Conservation (phyloP, 257 asterid genomes). For the Hygrophila difformis region DNA sequence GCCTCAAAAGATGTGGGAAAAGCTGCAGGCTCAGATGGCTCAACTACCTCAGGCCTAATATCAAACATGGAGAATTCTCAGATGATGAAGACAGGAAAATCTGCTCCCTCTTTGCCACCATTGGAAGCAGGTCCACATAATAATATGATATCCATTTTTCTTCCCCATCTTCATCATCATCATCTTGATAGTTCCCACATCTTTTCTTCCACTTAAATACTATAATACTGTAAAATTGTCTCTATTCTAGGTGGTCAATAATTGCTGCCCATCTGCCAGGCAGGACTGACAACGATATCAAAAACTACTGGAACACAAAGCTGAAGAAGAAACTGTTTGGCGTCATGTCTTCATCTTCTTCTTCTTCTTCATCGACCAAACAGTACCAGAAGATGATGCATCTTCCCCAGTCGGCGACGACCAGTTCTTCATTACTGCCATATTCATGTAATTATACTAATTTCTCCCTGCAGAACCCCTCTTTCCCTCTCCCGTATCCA, state of each 20-base stretch:
- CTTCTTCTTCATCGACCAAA: slow-evolving; percentile 17
- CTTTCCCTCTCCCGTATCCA: too few relatives aligned
- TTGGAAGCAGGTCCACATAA: background rate
- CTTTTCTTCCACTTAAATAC: background rate
- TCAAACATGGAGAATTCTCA: slow-evolving; percentile 2
- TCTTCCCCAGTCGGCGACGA: too few relatives aligned
- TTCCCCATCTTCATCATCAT: background rate
- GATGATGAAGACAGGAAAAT: slow-evolving; percentile 1
- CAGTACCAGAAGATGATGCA: background rate
- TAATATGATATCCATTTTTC: background rate
- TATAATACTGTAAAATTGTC: too few relatives aligned
- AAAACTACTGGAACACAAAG: slow-evolving; percentile 92
- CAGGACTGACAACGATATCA: slow-evolving; percentile 81
- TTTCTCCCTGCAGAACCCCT: background rate
- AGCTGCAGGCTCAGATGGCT: slow-evolving; percentile 8
- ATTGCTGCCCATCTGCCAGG: slow-evolving; percentile 82
- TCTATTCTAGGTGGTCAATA: slow-evolving; percentile 44
- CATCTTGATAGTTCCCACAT: too few relatives aligned
- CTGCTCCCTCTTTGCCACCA: background rate
- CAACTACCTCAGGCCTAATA: background rate
- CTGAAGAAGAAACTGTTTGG: slow-evolving; percentile 61
- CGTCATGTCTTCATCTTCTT: too few relatives aligned
- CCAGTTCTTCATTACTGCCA: background rate
- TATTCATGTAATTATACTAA: background rate
- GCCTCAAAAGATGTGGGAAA: background rate